Conservation (phyloP, 2,329 filamentous ascomycete genomes). For the Trichoderma arundinaceum region DNA sequence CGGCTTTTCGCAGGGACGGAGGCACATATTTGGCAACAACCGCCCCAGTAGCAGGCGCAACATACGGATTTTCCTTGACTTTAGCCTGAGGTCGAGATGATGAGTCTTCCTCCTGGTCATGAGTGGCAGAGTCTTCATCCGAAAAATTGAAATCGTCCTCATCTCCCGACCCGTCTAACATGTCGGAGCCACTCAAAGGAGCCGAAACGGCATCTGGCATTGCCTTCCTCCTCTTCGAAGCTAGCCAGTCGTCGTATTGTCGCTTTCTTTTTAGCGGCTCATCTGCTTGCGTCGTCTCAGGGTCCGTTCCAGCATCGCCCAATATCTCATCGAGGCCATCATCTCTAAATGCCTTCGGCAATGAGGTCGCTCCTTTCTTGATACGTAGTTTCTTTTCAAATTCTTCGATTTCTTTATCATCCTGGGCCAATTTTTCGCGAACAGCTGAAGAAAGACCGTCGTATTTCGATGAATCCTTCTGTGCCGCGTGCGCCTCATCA, state of each 20-base stretch:
- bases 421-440: constrained; percentile 69
- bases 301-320: constrained; percentile 61
- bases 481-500: constrained; percentile 27
- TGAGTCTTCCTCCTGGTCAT: constrained; percentile 36
- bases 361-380: constrained; percentile 73
- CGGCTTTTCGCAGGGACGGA: constrained; percentile 74
- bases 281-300: constrained; percentile 53
- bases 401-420: constrained; percentile 86
- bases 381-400: constrained; percentile 89
- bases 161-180: constrained; percentile 33
- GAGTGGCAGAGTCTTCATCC: constrained; percentile 42
- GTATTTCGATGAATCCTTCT: not conserved
- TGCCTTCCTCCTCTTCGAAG: constrained; percentile 51
- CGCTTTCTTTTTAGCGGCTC: constrained; percentile 67
- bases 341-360: constrained; percentile 75
- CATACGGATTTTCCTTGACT: constrained; percentile 83
- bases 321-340: constrained; percentile 84
- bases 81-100: constrained; percentile 50
- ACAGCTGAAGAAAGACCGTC: constrained; percentile 34
- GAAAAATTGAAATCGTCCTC: constrained; percentile 39
- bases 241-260: constrained; percentile 65
- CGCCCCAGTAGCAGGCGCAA: constrained; percentile 66
- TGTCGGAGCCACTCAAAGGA: constrained; percentile 36
- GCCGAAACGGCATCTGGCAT: constrained; percentile 33
- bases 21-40: constrained; percentile 80